phyloP scores from a whole-genome alignment of 495 filamentous ascomycete species.

The Physcia stellaris region DNA sequence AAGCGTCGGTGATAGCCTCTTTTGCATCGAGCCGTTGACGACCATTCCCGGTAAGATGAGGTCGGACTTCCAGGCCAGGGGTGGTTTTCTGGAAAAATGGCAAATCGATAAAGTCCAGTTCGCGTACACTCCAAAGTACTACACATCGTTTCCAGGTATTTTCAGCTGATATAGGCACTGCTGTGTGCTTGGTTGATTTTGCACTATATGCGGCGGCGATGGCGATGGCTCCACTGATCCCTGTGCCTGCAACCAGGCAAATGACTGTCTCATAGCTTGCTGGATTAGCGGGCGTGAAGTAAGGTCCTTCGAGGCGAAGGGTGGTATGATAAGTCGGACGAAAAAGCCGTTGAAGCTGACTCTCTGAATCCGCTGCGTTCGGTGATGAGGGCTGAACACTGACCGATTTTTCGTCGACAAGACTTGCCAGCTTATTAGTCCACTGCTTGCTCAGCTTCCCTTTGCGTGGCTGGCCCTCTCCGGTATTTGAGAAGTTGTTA shows the following conservation, averaged over 20 bases:
- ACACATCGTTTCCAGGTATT: slow-evolving; percentile 14
- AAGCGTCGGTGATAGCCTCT: slow-evolving; percentile 5
- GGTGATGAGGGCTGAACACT: neutral
- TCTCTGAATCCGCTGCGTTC: no score
- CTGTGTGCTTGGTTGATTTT: neutral
- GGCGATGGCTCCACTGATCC: slow-evolving; percentile 19
- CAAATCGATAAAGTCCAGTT: slow-evolving; percentile 14
- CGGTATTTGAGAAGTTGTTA: neutral
- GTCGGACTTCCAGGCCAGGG: slow-evolving; percentile 13
- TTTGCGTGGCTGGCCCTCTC: neutral
- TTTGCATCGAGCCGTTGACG: slow-evolving; percentile 7
- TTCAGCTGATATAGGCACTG: neutral
- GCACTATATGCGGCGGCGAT: slow-evolving; percentile 17
- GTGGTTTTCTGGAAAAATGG: slow-evolving; percentile 5
- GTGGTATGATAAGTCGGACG: slow-evolving; percentile 2
- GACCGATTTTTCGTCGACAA: slow-evolving; percentile 6
- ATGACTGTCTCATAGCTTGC: slow-evolving; percentile 17
- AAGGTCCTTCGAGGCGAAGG: slow-evolving; percentile 24
- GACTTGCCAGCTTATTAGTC: slow-evolving; percentile 15
- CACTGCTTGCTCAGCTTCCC: slow-evolving; percentile 10
- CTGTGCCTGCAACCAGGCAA: slow-evolving; percentile 22
- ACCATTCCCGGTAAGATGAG: slow-evolving; percentile 13
- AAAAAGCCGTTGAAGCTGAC: neutral
- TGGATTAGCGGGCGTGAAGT: slow-evolving; percentile 22
- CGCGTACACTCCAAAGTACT: slow-evolving; percentile 18